Evolutionary conservation across 495 filamentous ascomycete genomes (phyloP).

Genomic region (Usnea hakonensis): DNA sequence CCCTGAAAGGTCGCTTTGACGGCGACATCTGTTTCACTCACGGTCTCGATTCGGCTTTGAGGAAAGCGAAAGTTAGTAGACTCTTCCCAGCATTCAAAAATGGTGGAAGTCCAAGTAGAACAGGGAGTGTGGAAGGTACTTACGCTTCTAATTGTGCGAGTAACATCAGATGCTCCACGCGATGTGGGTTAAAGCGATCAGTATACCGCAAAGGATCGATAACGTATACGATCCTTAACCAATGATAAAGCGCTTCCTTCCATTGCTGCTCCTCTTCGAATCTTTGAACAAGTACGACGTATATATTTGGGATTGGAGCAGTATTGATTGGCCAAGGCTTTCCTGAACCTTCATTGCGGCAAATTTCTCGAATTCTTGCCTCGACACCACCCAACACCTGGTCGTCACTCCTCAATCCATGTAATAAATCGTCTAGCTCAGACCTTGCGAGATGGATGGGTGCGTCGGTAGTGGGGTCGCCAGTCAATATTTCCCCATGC

Average conservation of each 20-base stretch:
- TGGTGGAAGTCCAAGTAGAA: too few species aligned
- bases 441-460: not conserved
- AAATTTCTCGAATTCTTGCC: not conserved
- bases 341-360: not conserved
- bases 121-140: not conserved
- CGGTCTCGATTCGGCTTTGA: not conserved
- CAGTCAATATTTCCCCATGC: not conserved
- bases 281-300: not conserved
- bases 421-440: not conserved
- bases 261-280: not conserved
- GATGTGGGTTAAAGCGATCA: not conserved
- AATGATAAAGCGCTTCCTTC: not conserved
- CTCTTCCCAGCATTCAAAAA: not conserved
- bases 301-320: not conserved
- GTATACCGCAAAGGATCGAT: not conserved
- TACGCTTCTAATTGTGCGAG: not conserved
- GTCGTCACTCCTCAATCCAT: not conserved
- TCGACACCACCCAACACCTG: not conserved
- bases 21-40: not conserved
- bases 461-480: not conserved
- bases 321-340: not conserved
- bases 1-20: not conserved
- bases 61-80: not conserved
- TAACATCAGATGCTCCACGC: not conserved
- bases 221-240: not conserved